Base-by-base conservation (phyloP, 805 yeast species). In the Pichia thaimueangensis region DNA sequence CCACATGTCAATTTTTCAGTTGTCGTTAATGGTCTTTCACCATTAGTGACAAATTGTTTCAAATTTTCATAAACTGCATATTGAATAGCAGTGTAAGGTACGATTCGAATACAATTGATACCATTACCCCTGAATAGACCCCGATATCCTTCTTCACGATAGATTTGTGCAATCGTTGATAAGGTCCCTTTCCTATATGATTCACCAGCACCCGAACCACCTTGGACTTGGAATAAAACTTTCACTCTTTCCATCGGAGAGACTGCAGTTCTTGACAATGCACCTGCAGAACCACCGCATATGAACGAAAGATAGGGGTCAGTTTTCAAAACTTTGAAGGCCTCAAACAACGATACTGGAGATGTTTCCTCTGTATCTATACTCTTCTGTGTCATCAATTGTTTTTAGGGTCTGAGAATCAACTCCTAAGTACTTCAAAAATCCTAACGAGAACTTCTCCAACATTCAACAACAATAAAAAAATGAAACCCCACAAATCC, bases 161-260 rank as follows among this genome's bases (percentile, higher is more conserved):
- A 89, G 73, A 91, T 85, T 49, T 82, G 80, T 47, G 65, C 58
- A 11, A 93, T 78, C 0, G 96, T 86, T 6, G 80, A 71, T 45
- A 80, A 69, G 57, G 88, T 75, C 2, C 97, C 96, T n/a, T 69
- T 64, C 38, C 76, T 73, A 73, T 42, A 68, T 9, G 62, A 48
- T 8, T 36, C 17, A 8, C 47, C 45, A 4, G 49, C 27, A 7
- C 51, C 42, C 1, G 54, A 28, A 10, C 85, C 93, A 11, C 85
- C 93, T 62, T 91, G 97, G 28, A 93, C 79, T 63, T 91, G 98
- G 53, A 88, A 77, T 21, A 91, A 63, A 48, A 93, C 93, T 63
- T 91, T 91, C 52, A 93, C 94, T 52, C 98, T 70, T 61, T 91
- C 98, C 63, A 91, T 80, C 1, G 98, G 98, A 11, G 96, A 86